Percentiles rank a stretch among this genome's conserved stretches.
phyloP scores from a whole-genome alignment of 1,284 basidiomycete genomes.

The Malassezia yamatoensis region DNA sequence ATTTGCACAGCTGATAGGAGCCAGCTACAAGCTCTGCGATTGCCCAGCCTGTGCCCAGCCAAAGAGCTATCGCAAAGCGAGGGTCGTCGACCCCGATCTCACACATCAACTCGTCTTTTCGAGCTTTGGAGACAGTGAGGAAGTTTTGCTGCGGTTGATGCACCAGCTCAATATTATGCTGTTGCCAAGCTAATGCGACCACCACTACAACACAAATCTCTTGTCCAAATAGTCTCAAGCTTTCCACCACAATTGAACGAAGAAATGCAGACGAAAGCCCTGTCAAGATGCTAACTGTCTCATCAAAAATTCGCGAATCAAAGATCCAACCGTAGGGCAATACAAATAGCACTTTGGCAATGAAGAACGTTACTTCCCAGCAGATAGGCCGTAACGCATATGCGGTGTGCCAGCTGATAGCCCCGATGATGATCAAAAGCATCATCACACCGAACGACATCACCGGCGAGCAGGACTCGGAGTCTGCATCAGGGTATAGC shows the following conservation, averaged over 20 bases:
- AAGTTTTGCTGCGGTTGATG: neutral
- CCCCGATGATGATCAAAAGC: conserved; percentile 1
- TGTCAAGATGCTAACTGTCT: neutral
- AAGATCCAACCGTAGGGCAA: neutral
- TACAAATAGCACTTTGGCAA: neutral
- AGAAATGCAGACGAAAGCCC: conserved; percentile 1
- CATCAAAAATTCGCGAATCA: neutral
- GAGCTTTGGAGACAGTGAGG: too few relatives aligned
- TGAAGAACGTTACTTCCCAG: conserved; percentile 5
- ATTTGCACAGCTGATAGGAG: conserved; percentile 13
- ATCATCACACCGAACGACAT: neutral
- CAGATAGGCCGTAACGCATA: conserved; percentile 12
- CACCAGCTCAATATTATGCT: neutral
- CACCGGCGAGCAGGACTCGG: neutral
- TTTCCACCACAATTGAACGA: conserved; percentile 14
- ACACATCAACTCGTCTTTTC: neutral
- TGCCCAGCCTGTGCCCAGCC: conserved; percentile 16
- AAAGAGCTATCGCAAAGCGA: conserved; percentile 13
- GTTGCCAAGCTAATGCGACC: conserved; percentile 10
- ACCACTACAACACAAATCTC: conserved; percentile 8
- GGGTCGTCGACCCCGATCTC: conserved; percentile 14
- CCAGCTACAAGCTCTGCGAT: conserved; percentile 11
- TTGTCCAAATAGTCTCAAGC: conserved; percentile 6
- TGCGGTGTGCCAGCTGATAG: conserved; percentile 12
- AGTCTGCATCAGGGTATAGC: conserved; percentile 6